These are phyloP conservation scores for Diplodia sapinea DNA, from an alignment of 2,329 filamentous ascomycete genomes.

Conservation along the genomic window DNA sequence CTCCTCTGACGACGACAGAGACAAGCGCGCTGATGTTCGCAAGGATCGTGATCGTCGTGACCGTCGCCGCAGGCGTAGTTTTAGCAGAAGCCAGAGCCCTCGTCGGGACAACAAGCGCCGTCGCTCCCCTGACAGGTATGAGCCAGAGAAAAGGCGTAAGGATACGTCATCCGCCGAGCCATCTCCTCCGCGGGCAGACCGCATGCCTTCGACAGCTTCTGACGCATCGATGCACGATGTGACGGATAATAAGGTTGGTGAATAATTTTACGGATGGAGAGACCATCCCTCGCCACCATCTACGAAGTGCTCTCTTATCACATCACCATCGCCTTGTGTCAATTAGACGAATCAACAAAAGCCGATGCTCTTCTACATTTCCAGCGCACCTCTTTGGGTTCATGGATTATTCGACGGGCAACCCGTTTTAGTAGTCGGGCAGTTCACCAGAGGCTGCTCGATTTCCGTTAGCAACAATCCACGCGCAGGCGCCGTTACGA, in stretches of 20 bases:
- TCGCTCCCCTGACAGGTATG: conserved; percentile 33
- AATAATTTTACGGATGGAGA: conserved; percentile 7
- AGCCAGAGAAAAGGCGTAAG: conserved; percentile 33
- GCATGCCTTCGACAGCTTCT: conserved; percentile 7
- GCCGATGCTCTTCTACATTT: neutral
- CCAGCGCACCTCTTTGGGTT: neutral
- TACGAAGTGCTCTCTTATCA: neutral
- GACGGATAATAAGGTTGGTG: conserved; percentile 14
- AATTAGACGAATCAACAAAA: conserved; percentile 22
- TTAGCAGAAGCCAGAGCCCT: conserved; percentile 50
- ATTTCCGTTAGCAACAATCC: too few relatives aligned
- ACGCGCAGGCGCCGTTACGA: neutral
- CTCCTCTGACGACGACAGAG: conserved; percentile 51
- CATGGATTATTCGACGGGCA: neutral
- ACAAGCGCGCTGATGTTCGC: conserved; percentile 57
- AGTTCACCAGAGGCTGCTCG: neutral
- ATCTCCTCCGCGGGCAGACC: conserved; percentile 1
- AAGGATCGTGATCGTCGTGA: conserved; percentile 50
- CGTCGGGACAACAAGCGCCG: conserved; percentile 19
- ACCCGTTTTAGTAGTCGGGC: neutral
- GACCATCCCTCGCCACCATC: neutral
- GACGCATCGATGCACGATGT: conserved; percentile 19
- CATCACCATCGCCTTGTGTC: neutral
- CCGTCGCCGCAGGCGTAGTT: conserved; percentile 51
- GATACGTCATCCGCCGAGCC: conserved; percentile 32